Percentiles rank a stretch among this genome's conserved stretches.
Evolutionary conservation across 306 rosid genomes (phyloP).

Genomic region (Mimosa bimucronata): DNA sequence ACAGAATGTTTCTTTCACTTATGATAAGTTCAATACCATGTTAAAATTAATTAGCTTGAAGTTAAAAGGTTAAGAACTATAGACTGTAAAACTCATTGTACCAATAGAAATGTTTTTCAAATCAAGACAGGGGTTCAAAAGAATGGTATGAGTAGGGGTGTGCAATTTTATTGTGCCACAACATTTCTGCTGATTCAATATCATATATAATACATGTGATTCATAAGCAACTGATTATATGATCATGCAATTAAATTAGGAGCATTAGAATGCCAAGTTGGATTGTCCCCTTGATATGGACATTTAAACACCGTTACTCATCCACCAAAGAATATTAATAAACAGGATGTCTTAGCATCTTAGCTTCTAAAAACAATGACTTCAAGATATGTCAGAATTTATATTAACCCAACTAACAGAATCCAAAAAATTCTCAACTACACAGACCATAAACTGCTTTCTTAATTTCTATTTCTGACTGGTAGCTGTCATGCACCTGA

Average conservation of each 20-base stretch:
- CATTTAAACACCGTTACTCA: conserved; percentile 31
- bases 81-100: neutral
- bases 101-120: too few relatives aligned
- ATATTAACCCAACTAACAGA: neutral
- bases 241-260: neutral
- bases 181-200: too few relatives aligned
- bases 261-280: conserved; percentile 12
- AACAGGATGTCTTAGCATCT: conserved; percentile 5
- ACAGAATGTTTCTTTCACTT: conserved; percentile 22
- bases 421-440: neutral
- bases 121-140: neutral
- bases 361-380: conserved; percentile 17
- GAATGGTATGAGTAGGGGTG: neutral
- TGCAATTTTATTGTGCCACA: too few relatives aligned
- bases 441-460: conserved; percentile 5
- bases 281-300: conserved; percentile 19
- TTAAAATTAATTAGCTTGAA: neutral
- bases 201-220: too few relatives aligned
- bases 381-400: neutral
- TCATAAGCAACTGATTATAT: too few relatives aligned
- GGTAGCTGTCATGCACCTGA: neutral
- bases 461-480: conserved; percentile 10
- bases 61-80: neutral
- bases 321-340: conserved; percentile 32
- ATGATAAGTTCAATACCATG: neutral